phyloP scores from a whole-genome alignment of 2,329 filamentous ascomycete genomes.

The Fusarium musae region DNA sequence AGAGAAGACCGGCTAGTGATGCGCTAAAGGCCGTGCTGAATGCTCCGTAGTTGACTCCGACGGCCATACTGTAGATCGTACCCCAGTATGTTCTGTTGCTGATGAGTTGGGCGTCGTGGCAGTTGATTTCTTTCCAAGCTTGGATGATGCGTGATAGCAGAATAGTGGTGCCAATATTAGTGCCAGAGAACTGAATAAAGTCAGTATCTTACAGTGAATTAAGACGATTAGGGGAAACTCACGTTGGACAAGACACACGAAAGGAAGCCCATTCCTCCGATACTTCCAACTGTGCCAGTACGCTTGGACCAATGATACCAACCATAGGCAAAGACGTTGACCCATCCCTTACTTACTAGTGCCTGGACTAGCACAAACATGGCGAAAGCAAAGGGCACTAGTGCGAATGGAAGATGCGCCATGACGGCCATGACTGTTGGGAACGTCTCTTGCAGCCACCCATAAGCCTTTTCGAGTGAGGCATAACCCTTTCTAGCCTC shows the following conservation, averaged over 20 bases:
- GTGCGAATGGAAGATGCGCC: constrained; percentile 72
- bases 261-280: constrained; percentile 79
- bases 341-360: constrained; percentile 79
- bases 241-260: constrained; percentile 79
- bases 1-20: constrained; percentile 76
- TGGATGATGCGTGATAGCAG: constrained; percentile 77
- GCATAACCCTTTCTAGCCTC: constrained; percentile 53
- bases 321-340: constrained; percentile 76
- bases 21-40: constrained; percentile 79
- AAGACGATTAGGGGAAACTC: constrained; percentile 48
- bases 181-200: constrained; percentile 72
- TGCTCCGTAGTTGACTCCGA: constrained; percentile 80
- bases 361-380: constrained; percentile 82
- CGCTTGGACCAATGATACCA: constrained; percentile 79
- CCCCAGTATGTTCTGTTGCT: constrained; percentile 76
- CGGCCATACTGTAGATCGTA: constrained; percentile 78
- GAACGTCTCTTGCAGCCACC: constrained; percentile 76
- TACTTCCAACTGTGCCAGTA: constrained; percentile 74
- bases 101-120: constrained; percentile 60
- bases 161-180: constrained; percentile 81
- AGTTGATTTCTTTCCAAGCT: constrained; percentile 71
- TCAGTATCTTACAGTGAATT: background rate
- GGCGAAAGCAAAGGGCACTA: constrained; percentile 76
- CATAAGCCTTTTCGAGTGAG: constrained; percentile 52
- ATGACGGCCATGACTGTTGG: constrained; percentile 75